Evolutionary conservation across 73 alveolate genomes (phyloP).

Genomic region (Urostyla sp.): DNA sequence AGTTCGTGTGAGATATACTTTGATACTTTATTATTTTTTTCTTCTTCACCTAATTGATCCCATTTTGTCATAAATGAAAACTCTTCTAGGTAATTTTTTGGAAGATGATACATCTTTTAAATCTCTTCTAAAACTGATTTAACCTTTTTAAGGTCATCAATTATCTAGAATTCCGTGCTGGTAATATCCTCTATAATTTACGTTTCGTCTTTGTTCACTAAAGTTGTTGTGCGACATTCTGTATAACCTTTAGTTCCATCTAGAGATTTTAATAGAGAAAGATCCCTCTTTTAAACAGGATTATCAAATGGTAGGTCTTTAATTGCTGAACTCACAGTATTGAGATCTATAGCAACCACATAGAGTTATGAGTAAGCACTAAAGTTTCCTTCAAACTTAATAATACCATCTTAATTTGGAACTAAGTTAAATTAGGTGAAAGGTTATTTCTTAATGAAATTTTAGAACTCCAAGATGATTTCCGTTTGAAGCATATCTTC

Average conservation of each 20-base stretch:
- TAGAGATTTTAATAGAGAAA: slow-evolving; percentile 48
- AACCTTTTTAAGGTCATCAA: slow-evolving; percentile 69
- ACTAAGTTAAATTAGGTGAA: slow-evolving; percentile 8
- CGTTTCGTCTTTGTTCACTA: background rate
- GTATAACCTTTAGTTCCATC: slow-evolving; percentile 28
- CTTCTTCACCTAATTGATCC: slow-evolving; percentile 58
- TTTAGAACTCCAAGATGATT: slow-evolving; percentile 49
- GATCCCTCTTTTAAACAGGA: slow-evolving; percentile 45
- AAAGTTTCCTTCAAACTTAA: slow-evolving; percentile 14
- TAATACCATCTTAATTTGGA: slow-evolving; percentile 48
- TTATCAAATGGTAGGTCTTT: background rate
- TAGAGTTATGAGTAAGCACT: slow-evolving; percentile 28
- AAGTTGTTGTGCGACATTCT: slow-evolving; percentile 50
- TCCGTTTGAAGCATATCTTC: background rate
- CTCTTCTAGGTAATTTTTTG: too few relatives aligned
- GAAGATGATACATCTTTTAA: too few relatives aligned
- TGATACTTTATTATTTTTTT: slow-evolving; percentile 73
- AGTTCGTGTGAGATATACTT: slow-evolving; percentile 78
- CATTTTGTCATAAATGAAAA: too few relatives aligned
- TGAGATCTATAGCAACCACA: slow-evolving; percentile 53
- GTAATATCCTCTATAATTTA: slow-evolving; percentile 64
- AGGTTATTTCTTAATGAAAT: slow-evolving; percentile 75
- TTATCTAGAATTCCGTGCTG: slow-evolving; percentile 47
- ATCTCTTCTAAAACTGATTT: slow-evolving; percentile 56
- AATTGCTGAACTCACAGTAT: background rate